Evolutionary conservation across 2,329 filamentous ascomycete genomes (phyloP).

Genomic region (Aspergillus jensenii): DNA sequence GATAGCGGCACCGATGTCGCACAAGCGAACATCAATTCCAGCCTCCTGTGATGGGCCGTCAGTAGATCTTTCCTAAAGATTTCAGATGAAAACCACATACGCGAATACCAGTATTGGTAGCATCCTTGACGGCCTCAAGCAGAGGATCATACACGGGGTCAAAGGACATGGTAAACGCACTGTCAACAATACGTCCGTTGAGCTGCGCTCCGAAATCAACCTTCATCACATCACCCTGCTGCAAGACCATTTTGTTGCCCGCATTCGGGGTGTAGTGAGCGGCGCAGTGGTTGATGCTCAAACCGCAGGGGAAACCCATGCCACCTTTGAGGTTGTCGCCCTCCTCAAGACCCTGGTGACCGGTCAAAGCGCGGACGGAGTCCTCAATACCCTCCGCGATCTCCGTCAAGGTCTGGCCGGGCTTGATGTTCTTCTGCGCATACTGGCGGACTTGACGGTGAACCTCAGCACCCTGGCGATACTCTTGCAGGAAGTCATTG

Average conservation of each 20-base stretch:
- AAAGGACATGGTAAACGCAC: constrained; percentile 68
- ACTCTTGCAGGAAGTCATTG: constrained; percentile 75
- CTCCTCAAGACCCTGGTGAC: constrained; percentile 72
- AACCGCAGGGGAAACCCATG: constrained; percentile 82
- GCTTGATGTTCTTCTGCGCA: constrained; percentile 77
- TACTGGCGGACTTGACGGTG: constrained; percentile 84
- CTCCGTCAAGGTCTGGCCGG: constrained; percentile 75
- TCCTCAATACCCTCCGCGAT: constrained; percentile 88
- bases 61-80: not conserved
- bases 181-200: constrained; percentile 70
- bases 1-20: constrained; percentile 78
- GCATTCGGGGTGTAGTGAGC: constrained; percentile 87
- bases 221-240: constrained; percentile 70
- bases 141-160: constrained; percentile 69
- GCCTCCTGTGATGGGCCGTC: constrained; percentile 60
- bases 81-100: constrained; percentile 32
- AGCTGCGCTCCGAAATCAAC: constrained; percentile 71
- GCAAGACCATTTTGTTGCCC: constrained; percentile 72
- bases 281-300: constrained; percentile 81
- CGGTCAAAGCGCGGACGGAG: constrained; percentile 72
- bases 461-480: constrained; percentile 82
- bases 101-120: constrained; percentile 72
- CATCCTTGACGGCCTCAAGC: constrained; percentile 65
- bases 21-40: constrained; percentile 86
- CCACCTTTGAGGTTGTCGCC: constrained; percentile 77